Base-by-base conservation (phyloP, 2,329 filamentous ascomycete genomes). In the Penicillium capsulatum region DNA sequence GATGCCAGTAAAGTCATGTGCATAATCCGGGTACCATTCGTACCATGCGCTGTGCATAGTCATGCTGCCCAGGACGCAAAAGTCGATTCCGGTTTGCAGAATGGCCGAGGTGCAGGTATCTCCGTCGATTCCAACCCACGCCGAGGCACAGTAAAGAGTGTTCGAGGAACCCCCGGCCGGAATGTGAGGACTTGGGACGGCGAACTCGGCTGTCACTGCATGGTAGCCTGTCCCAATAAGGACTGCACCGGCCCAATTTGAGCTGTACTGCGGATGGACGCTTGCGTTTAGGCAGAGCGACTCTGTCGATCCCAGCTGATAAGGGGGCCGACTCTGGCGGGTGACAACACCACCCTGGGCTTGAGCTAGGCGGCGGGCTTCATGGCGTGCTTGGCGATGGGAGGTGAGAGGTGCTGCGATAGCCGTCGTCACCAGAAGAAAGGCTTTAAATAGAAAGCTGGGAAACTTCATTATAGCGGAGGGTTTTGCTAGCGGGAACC, bases 51-150 rank as follows among this genome's bases (percentile, higher is more conserved):
- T 70, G 48, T 69, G 79, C 7, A 61, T 67, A 3, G 70, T 66
- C 0, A 53, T 45, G 14, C 58, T 59, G 2, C 61, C 64, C 28
- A 66, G 50, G 19, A 73, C 58, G 34, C 68, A 71, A 58, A 77
- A 77, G 57, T 79, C 75, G 32, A 80, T 57, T 31, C 76, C 76
- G 3, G 74, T 74, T 58, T 79, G 75, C 2, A 79, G 61, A 37
- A 79, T 76, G 7, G 74, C 72, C 5, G 61, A 68, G 14, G 47
- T 47, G 59, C 72, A 79, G 5, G 73, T 76, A 48, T 77, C 73
- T n/a, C 77, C 77, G 44, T 80, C 76, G 35, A 80, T 79, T 22
- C 76, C 76, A 8, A 80, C 75, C 77, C 75, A 79, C 3, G 73
- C 74, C 2, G 73, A 71, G 15, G 41, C 41, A 19, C 36, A 40